Conservation (phyloP, 1,284 basidiomycete genomes). For the Heterobasidion irregulare region DNA sequence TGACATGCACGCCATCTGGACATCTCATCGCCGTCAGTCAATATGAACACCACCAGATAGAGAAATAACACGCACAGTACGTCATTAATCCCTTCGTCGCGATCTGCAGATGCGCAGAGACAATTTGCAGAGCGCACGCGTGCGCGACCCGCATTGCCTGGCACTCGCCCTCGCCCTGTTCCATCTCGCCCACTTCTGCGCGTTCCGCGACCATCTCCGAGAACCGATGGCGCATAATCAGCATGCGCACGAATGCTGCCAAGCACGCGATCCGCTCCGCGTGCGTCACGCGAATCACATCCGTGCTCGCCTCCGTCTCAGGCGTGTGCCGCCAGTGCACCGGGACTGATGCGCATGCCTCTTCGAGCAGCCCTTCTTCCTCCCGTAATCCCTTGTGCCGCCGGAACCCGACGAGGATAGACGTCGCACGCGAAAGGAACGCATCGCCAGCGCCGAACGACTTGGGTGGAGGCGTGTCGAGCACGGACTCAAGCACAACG, state of each 20-base stretch:
- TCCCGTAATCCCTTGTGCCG: constrained; percentile 63
- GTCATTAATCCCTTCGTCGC: constrained; percentile 88
- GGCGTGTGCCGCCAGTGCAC: constrained; percentile 72
- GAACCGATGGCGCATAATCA: constrained; percentile 72
- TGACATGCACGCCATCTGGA: constrained; percentile 84
- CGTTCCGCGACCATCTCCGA: constrained; percentile 65
- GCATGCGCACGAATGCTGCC: constrained; percentile 77
- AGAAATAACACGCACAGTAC: constrained; percentile 56
- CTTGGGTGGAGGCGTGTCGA: constrained; percentile 63
- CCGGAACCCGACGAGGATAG: constrained; percentile 43
- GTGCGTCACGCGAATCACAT: constrained; percentile 83
- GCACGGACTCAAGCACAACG: constrained; percentile 75
- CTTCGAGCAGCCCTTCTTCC: constrained; percentile 74
- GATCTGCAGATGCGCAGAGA: constrained; percentile 36
- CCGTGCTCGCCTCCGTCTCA: constrained; percentile 76
- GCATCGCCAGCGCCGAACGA: constrained; percentile 43
- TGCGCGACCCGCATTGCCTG: constrained; percentile 67
- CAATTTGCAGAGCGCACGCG: constrained; percentile 1
- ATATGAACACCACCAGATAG: background rate
- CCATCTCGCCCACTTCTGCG: constrained; percentile 33
- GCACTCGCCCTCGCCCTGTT: constrained; percentile 54
- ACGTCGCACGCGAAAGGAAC: constrained; percentile 53
- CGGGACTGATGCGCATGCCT: constrained; percentile 65
- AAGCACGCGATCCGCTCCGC: constrained; percentile 78
- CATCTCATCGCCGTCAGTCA: background rate